Percentiles rank a stretch among this genome's conserved stretches.
Evolutionary conservation across 768 basidiomycete species (phyloP).

Genomic region (Suillus variegatus): DNA sequence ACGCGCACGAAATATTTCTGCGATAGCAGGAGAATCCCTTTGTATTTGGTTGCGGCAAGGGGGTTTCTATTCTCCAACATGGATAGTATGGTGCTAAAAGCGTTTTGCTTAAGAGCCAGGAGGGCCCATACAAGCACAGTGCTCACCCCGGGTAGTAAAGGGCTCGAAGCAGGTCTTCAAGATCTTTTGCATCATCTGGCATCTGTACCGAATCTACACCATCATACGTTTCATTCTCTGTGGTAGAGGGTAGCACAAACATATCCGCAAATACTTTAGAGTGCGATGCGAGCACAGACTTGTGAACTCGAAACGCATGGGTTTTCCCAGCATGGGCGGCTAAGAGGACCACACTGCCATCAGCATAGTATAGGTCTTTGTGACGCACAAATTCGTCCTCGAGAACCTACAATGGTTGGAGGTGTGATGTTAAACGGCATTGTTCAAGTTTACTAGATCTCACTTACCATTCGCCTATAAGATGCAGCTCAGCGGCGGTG

Average conservation of each 20-base stretch:
- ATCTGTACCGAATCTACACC: constrained; percentile 15
- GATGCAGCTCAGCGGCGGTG: neutral
- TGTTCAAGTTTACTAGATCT: neutral
- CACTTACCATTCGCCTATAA: constrained; percentile 1
- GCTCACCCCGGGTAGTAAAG: constrained; percentile 14
- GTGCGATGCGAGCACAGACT: constrained; percentile 25
- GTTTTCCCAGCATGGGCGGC: constrained; percentile 3
- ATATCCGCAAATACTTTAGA: constrained; percentile 34
- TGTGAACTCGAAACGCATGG: constrained; percentile 32
- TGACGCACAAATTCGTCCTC: neutral
- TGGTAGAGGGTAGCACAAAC: constrained; percentile 17
- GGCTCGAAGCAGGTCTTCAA: constrained; percentile 11
- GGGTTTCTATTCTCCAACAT: constrained; percentile 6
- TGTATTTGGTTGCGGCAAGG: constrained; percentile 19
- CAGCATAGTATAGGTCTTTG: neutral
- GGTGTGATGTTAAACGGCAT: too few species aligned
- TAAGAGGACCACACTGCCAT: constrained; percentile 4
- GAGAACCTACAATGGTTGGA: neutral
- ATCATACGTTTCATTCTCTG: constrained; percentile 14
- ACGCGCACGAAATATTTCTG: constrained; percentile 38
- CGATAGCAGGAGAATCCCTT: constrained; percentile 28
- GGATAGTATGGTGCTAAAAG: constrained; percentile 3
- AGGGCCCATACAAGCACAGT: constrained; percentile 3
- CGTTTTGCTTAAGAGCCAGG: constrained; percentile 3
- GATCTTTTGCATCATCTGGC: constrained; percentile 15